These are phyloP conservation scores for Tolypocladium inflatum DNA, from an alignment of 2,329 filamentous ascomycete species.

Conservation along the genomic window DNA sequence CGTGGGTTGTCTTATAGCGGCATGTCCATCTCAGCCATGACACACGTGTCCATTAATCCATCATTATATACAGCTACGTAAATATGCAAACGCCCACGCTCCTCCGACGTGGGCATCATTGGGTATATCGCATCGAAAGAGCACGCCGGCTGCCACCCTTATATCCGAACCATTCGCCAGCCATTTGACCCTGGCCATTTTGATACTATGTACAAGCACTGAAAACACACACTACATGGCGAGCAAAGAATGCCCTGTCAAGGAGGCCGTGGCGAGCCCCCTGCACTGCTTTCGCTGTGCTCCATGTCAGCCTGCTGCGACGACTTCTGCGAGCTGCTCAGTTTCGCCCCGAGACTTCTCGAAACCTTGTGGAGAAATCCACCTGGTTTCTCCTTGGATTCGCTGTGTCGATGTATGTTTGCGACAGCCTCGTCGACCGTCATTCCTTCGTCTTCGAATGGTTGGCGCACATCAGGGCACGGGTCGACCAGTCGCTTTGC, in stretches of 20 bases:
- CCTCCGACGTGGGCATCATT: neutral
- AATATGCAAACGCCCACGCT: neutral
- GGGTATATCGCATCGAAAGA: constrained; percentile 6
- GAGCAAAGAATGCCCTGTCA: constrained; percentile 2
- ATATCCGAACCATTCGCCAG: neutral
- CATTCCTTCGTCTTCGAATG: constrained; percentile 10
- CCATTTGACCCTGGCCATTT: no score
- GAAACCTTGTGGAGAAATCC: constrained; percentile 15
- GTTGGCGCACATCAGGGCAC: constrained; percentile 11
- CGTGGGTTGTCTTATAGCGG: neutral
- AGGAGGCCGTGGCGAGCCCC: constrained; percentile 4
- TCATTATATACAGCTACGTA: neutral
- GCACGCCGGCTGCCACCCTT: neutral
- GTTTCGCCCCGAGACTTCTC: constrained; percentile 14
- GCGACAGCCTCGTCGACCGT: constrained; percentile 6
- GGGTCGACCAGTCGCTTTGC: constrained; percentile 35
- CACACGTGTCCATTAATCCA: neutral
- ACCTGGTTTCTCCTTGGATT: constrained; percentile 9
- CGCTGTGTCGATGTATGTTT: constrained; percentile 7
- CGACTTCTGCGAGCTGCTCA: constrained; percentile 15
- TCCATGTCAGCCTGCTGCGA: constrained; percentile 20
- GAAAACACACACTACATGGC: neutral
- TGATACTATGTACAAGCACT: neutral
- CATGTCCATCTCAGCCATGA: neutral
- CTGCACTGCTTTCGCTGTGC: constrained; percentile 15